A percentile compares a stretch with the other conserved stretches of the same genome.
Conservation (phyloP, 495 filamentous ascomycete species). For the Podospora sp. region DNA sequence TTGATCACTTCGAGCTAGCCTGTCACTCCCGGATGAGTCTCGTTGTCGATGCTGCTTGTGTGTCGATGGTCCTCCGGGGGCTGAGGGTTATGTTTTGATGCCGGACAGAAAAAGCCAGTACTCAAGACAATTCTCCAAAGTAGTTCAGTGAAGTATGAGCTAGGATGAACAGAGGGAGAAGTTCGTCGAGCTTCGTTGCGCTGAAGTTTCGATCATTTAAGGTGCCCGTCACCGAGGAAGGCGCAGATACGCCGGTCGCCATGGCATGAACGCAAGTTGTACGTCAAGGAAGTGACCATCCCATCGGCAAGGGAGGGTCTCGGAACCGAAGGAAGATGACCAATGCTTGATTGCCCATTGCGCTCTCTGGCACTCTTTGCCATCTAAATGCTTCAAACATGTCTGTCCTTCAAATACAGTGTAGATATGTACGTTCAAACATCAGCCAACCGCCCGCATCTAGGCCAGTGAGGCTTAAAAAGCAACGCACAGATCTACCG, state of each 20-base stretch:
- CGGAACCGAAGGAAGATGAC: neutral
- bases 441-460: neutral
- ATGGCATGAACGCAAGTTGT: neutral
- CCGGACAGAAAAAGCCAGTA: neutral
- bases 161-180: neutral
- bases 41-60: too few relatives aligned
- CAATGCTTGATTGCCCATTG: neutral
- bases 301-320: neutral
- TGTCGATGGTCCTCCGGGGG: too few relatives aligned
- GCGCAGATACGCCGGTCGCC: neutral
- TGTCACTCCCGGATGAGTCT: too few relatives aligned
- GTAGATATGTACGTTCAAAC: neutral
- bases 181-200: neutral
- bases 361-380: too few relatives aligned
- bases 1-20: too few relatives aligned
- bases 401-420: neutral
- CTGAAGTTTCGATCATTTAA: neutral
- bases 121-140: neutral
- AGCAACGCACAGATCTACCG: slow-evolving; percentile 4
- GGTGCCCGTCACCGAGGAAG: neutral
- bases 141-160: neutral
- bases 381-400: neutral
- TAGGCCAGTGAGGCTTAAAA: neutral
- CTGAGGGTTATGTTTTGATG: neutral
- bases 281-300: neutral